Conservation (phyloP, 768 basidiomycete species). For the Lactarius deliciosus region DNA sequence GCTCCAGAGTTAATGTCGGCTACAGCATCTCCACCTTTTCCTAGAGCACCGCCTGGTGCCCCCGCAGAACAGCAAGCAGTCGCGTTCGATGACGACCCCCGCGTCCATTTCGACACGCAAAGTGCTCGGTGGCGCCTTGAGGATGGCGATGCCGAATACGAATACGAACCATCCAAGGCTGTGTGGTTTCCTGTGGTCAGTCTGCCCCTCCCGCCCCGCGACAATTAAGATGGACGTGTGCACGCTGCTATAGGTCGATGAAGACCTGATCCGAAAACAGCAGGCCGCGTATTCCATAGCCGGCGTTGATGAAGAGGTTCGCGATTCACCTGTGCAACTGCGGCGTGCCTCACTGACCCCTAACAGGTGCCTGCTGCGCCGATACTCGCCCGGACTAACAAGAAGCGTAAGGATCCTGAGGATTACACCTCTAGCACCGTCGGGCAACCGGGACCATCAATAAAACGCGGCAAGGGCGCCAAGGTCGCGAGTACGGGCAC, state of each 20-base stretch:
- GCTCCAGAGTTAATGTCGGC: conserved; percentile 15
- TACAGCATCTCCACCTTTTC: conserved; percentile 22
- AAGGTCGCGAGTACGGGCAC: conserved; percentile 39
- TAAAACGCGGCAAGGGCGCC: conserved; percentile 67
- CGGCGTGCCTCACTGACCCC: conserved; percentile 25
- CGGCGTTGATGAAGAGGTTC: conserved; percentile 92
- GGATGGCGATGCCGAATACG: conserved; percentile 88
- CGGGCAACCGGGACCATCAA: conserved; percentile 49
- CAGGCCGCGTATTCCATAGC: conserved; percentile 92
- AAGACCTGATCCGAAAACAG: conserved; percentile 82
- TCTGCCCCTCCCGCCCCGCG: conserved; percentile 27
- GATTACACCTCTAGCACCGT: conserved; percentile 65
- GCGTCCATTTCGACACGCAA: conserved; percentile 75
- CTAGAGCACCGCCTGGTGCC: conserved; percentile 48
- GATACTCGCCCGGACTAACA: conserved; percentile 74
- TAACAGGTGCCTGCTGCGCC: conserved; percentile 83
- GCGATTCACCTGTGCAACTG: conserved; percentile 32
- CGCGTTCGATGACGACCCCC: conserved; percentile 77
- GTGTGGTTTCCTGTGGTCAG: conserved; percentile 85
- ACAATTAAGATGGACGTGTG: conserved; percentile 27
- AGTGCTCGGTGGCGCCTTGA: conserved; percentile 86
- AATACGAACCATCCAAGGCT: conserved; percentile 76
- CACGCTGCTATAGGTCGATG: conserved; percentile 62
- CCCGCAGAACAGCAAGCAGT: conserved; percentile 57
- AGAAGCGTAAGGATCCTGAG: conserved; percentile 73